Evolutionary conservation across 2,329 filamentous ascomycete species (phyloP).

Genomic region (Ceratocystis cacaofunesta): DNA sequence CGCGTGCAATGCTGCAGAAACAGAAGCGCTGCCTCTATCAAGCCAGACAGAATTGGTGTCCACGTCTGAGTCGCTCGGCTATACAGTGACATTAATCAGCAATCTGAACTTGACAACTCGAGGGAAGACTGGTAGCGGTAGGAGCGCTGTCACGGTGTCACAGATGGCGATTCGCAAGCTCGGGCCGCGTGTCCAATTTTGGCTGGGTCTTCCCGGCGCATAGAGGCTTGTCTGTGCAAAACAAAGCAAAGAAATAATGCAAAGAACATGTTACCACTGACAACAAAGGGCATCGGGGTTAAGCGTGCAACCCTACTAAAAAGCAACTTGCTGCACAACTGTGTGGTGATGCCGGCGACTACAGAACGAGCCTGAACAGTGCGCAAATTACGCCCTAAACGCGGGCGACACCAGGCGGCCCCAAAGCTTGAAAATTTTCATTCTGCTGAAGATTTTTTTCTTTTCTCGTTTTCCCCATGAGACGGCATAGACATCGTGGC

Average conservation of each 20-base stretch:
- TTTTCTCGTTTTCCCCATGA: neutral
- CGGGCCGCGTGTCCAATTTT: constrained; percentile 1
- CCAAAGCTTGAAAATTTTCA: neutral
- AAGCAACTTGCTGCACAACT: no score
- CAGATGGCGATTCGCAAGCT: constrained; percentile 2
- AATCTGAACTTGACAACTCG: neutral
- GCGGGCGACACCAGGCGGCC: neutral
- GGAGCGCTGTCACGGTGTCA: constrained; percentile 2
- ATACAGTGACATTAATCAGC: neutral
- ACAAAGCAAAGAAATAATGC: neutral
- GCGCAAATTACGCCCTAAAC: neutral
- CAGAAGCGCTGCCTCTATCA: no score
- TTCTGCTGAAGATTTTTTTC: neutral
- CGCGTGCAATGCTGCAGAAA: no score
- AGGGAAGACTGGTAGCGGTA: neutral
- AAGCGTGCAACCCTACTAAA: neutral
- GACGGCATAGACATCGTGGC: accelerated
- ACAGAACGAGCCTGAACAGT: neutral
- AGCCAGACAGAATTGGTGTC: no score
- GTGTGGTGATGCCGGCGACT: no score
- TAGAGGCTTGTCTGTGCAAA: neutral
- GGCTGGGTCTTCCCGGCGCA: neutral
- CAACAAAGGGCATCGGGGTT: no score
- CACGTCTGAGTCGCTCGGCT: neutral
- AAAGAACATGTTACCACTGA: neutral